phyloP scores from a whole-genome alignment of 148 eudicot genomes.

The Nepenthes mirabilis region DNA sequence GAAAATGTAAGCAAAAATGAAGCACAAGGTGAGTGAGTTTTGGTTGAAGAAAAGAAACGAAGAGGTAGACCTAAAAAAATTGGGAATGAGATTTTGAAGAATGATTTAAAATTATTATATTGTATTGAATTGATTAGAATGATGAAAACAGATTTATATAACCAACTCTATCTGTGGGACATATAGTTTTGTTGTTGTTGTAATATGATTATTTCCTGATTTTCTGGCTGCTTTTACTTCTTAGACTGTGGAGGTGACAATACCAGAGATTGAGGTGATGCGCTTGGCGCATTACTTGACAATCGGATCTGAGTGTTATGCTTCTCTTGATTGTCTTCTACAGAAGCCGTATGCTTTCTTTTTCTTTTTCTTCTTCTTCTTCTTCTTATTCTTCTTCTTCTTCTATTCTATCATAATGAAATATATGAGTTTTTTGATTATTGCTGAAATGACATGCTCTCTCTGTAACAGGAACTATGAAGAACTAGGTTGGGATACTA shows the following conservation, averaged over 20 bases:
- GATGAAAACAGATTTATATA: too few relatives aligned
- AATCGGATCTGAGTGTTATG: slow-evolving; percentile 78
- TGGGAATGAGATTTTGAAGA: too few relatives aligned
- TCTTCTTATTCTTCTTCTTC: neutral
- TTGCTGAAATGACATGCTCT: slow-evolving; percentile 6
- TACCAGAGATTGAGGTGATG: slow-evolving; percentile 92
- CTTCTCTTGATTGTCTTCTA: slow-evolving; percentile 46
- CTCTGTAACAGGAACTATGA: slow-evolving; percentile 26
- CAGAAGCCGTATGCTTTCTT: slow-evolving; percentile 46
- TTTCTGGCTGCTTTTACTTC: slow-evolving; percentile 4
- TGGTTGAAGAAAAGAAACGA: too few relatives aligned
- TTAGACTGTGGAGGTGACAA: slow-evolving; percentile 66
- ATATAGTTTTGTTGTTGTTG: too few relatives aligned
- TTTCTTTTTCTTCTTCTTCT: neutral
- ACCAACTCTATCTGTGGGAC: too few relatives aligned
- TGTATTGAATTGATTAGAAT: too few relatives aligned
- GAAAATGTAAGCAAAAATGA: too few relatives aligned
- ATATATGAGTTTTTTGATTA: neutral
- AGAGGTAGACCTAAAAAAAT: too few relatives aligned
- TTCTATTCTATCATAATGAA: neutral
- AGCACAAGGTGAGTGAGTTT: too few relatives aligned
- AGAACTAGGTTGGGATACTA: slow-evolving; percentile 69
- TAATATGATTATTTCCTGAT: slow-evolving; percentile 7
- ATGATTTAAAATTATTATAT: too few relatives aligned
- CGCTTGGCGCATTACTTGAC: slow-evolving; percentile 87